These are phyloP conservation scores for Apiotrichum laibachii DNA, from an alignment of 1,284 basidiomycete genomes.

Conservation along the genomic window DNA sequence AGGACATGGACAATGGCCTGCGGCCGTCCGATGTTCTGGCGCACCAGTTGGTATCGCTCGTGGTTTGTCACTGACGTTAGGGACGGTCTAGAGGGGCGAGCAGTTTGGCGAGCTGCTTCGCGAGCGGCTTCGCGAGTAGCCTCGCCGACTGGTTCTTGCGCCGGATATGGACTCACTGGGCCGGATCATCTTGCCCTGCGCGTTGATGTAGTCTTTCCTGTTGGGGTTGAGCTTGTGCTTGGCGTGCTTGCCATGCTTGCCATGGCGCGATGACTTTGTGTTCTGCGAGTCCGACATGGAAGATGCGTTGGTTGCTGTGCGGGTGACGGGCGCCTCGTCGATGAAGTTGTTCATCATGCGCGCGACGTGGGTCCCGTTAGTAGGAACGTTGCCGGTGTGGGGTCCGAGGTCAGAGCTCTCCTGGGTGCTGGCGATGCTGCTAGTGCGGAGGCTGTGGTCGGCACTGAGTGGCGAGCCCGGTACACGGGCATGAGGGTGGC, in stretches of 20 bases:
- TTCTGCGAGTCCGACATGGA: neutral
- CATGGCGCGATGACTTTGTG: neutral
- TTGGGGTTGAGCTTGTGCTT: neutral
- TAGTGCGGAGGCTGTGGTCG: neutral
- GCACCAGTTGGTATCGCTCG: conserved; percentile 33
- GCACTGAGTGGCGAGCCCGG: neutral
- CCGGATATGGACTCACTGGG: conserved; percentile 2
- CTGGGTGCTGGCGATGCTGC: neutral
- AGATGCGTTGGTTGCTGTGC: conserved; percentile 1
- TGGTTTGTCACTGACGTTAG: conserved; percentile 25
- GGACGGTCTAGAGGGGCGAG: too few relatives aligned
- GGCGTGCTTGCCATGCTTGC: neutral
- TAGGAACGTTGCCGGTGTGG: neutral
- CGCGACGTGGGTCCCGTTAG: neutral
- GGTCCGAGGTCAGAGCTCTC: neutral
- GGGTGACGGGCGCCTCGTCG: neutral
- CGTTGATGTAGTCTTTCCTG: conserved; percentile 3
- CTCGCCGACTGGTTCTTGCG: too few relatives aligned
- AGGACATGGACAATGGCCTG: conserved; percentile 25
- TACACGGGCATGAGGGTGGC: neutral
- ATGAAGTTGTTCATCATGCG: neutral
- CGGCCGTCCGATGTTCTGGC: conserved; percentile 29
- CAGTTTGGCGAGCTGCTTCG: too few relatives aligned
- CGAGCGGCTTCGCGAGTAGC: too few relatives aligned
- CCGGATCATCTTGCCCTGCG: neutral